Percentiles rank a stretch among this genome's conserved stretches.
phyloP scores from a whole-genome alignment of 371 early-diverging fungal genomes.

The Mortierella sp. region DNA sequence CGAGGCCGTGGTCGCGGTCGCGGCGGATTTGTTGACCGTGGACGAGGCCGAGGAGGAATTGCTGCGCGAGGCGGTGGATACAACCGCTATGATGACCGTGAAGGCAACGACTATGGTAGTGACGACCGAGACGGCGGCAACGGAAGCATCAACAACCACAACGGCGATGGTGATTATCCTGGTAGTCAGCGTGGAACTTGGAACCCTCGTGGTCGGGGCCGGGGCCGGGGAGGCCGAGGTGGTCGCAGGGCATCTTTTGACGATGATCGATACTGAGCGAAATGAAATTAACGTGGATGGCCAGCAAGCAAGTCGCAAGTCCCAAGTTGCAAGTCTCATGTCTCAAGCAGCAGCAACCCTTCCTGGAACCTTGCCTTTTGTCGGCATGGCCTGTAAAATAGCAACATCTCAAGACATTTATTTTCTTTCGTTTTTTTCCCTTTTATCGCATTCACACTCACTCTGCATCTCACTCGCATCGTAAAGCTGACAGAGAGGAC shows the following conservation, averaged over 20 bases:
- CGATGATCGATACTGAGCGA: constrained; percentile 11
- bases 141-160: background rate
- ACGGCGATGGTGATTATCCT: background rate
- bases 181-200: constrained; percentile 17
- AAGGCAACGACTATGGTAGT: constrained; percentile 7
- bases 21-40: constrained; percentile 12
- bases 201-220: constrained; percentile 28
- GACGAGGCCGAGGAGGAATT: constrained; percentile 32
- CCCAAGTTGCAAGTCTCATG: background rate
- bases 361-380: background rate
- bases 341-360: background rate
- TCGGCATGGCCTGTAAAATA: background rate
- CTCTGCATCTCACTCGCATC: background rate
- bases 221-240: constrained; percentile 22
- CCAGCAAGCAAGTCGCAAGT: background rate
- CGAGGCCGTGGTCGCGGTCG: constrained; percentile 28
- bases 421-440: background rate
- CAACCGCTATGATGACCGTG: constrained; percentile 10
- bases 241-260: constrained; percentile 13
- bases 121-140: constrained; percentile 7
- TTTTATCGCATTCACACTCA: background rate
- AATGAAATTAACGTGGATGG: background rate
- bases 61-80: constrained; percentile 18
- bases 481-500: background rate
- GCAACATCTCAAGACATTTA: background rate